Evolutionary conservation across 768 basidiomycete genomes (phyloP).

Genomic region (Pulveroboletus sp.): DNA sequence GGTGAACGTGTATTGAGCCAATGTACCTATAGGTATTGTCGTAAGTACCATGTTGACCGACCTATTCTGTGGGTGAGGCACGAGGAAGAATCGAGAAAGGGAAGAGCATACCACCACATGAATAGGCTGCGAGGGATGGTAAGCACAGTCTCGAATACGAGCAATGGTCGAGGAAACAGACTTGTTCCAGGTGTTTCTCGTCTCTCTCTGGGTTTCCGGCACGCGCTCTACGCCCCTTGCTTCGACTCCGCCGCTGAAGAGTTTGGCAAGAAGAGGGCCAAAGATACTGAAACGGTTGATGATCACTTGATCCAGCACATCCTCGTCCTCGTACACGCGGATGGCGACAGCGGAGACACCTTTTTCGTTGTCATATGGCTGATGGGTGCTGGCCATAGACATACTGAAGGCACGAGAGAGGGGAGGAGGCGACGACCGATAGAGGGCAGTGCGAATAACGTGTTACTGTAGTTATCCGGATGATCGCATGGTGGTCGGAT

Average conservation of each 20-base stretch:
- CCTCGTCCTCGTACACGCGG: constrained; percentile 5
- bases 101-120: constrained; percentile 39
- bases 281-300: constrained; percentile 28
- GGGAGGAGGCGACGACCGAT: background rate
- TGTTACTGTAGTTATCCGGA: too few species aligned
- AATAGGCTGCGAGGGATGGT: constrained; percentile 30
- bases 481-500: too few species aligned
- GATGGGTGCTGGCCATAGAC: background rate
- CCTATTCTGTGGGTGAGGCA: constrained; percentile 21
- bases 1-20: constrained; percentile 46
- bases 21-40: constrained; percentile 47
- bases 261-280: constrained; percentile 31
- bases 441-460: background rate
- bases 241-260: constrained; percentile 50
- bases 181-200: constrained; percentile 44
- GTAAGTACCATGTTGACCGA: constrained; percentile 47
- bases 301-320: constrained; percentile 28
- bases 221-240: constrained; percentile 55
- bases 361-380: constrained; percentile 22
- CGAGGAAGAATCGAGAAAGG: background rate
- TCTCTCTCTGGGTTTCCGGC: constrained; percentile 44
- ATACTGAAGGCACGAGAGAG: background rate
- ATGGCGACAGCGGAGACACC: background rate
- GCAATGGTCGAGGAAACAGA: constrained; percentile 15
- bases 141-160: background rate